These are phyloP conservation scores for Diaporthe citri DNA, from an alignment of 2,329 filamentous ascomycete species.

Conservation along the genomic window DNA sequence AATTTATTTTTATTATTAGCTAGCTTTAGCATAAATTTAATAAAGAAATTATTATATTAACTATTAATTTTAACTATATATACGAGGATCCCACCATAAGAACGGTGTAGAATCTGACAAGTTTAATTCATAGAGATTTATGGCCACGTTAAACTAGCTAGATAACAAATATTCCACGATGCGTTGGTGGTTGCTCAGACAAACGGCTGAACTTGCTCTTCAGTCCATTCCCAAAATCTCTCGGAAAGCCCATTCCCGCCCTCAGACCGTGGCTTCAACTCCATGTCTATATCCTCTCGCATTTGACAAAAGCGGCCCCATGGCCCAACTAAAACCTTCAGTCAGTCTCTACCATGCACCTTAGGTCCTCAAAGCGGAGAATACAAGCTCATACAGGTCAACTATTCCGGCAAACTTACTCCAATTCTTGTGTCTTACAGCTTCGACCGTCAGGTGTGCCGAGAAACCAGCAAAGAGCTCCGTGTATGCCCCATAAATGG, in stretches of 20 bases:
- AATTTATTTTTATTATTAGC: too few relatives aligned
- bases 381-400: too few relatives aligned
- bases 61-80: too few relatives aligned
- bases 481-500: constrained; percentile 49
- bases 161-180: too few relatives aligned
- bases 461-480: constrained; percentile 50
- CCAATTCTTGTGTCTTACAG: constrained; percentile 11
- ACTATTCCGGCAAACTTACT: constrained; percentile 21
- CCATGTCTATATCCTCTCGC: constrained; percentile 18
- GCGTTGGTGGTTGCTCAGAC: too few relatives aligned
- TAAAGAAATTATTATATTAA: too few relatives aligned
- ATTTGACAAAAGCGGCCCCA: constrained; percentile 25
- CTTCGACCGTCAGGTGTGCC: constrained; percentile 45
- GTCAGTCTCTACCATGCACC: neutral
- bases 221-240: constrained; percentile 34
- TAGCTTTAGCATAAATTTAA: too few relatives aligned
- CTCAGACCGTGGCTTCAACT: constrained; percentile 2
- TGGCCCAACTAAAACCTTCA: constrained; percentile 19
- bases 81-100: too few relatives aligned
- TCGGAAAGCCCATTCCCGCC: constrained; percentile 22
- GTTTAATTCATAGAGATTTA: too few relatives aligned
- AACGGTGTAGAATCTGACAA: too few relatives aligned
- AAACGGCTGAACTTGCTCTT: constrained; percentile 34
- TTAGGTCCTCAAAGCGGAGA: too few relatives aligned
- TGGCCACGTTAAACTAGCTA: too few relatives aligned